Base-by-base conservation (phyloP, 768 basidiomycete species). In the Paxillus ammoniavirescens region DNA sequence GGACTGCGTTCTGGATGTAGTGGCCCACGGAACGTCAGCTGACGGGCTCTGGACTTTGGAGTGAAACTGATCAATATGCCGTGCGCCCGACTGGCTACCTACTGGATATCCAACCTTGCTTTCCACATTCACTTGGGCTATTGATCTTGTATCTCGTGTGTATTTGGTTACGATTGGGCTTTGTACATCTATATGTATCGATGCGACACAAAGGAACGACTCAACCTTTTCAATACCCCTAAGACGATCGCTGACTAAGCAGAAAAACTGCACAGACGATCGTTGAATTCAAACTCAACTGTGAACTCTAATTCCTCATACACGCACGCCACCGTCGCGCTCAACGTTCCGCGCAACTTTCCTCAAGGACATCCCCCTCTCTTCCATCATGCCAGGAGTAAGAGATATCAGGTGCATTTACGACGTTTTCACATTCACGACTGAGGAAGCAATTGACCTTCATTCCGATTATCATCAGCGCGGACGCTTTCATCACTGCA, bases 401-500 rank as follows among this genome's bases (percentile, higher is more conserved):
- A 77, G 87, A 80, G 87, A 89, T 72, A 82, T 89, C 66, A 86
- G 86, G 87, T 88, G 61, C 62, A 74, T 71, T 46, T 12, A 36
- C 42, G 23, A 45, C 47, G 50, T 31, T 37, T 3, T 44, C 30
- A 49, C 42, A 47, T 28, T 37, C 52, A 54, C 58, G 46, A 36
- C 57, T 65, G 56, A 65, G 50, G n/a, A 2, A 7, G 45, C n/a
- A 41, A 56, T 59, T 58, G 61, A 58, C 42, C 5, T 61, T 54
- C 53, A 40, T 58, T 53, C 17, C 53, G 26, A 54, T 50, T 4
- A 9, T 41, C 58, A 15, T 40, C 72, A 97, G 94, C 76, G 90
- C 94, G 70, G 92, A 94, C 59, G 85, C 84, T 58, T 98, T 98
- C 80, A 97, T 98, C 75, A 66, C 81, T 57, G 94, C 94, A 65